These are phyloP conservation scores for Plasmodium falciparum DNA, from an alignment of 169 alveolate genomes.

Conservation along the genomic window DNA sequence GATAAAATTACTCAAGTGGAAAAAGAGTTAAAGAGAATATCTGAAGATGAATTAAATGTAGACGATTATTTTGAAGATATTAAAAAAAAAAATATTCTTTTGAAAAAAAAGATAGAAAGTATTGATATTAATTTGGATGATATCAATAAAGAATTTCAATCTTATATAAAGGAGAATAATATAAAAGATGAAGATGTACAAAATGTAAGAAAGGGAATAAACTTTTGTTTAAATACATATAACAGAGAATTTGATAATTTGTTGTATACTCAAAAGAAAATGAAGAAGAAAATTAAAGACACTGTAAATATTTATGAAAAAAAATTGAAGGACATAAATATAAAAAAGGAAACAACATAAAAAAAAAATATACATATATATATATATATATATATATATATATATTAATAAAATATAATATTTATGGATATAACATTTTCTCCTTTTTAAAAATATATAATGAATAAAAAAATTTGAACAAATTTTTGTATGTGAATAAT, in stretches of 20 bases:
- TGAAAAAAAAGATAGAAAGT: constrained; percentile 41
- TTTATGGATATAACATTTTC: neutral
- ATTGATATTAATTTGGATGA: constrained; percentile 43
- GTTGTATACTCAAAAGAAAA: constrained; percentile 27
- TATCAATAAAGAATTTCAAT: constrained; percentile 35
- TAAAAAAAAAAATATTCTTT: constrained; percentile 36
- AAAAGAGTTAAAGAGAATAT: constrained; percentile 16
- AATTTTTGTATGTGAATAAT: too few relatives aligned
- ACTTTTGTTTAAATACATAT: constrained; percentile 32
- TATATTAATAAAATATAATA: neutral
- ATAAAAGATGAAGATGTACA: constrained; percentile 39
- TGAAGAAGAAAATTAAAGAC: constrained; percentile 71
- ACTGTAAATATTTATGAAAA: constrained; percentile 59
- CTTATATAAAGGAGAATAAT: constrained; percentile 21
- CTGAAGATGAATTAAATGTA: constrained; percentile 21
- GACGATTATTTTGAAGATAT: constrained; percentile 57
- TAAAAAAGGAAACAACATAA: constrained; percentile 13
- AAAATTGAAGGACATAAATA: constrained; percentile 56
- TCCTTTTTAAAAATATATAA: too few relatives aligned
- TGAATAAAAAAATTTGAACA: too few relatives aligned
- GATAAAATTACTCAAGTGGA: constrained; percentile 61
- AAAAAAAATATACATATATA: neutral
- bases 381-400: neutral
- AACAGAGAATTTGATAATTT: constrained; percentile 59
- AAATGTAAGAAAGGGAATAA: constrained; percentile 46